Evolutionary conservation across 1,139 yeast species (phyloP).

Genomic region (Lodderomyces pseudojiufengensis): DNA sequence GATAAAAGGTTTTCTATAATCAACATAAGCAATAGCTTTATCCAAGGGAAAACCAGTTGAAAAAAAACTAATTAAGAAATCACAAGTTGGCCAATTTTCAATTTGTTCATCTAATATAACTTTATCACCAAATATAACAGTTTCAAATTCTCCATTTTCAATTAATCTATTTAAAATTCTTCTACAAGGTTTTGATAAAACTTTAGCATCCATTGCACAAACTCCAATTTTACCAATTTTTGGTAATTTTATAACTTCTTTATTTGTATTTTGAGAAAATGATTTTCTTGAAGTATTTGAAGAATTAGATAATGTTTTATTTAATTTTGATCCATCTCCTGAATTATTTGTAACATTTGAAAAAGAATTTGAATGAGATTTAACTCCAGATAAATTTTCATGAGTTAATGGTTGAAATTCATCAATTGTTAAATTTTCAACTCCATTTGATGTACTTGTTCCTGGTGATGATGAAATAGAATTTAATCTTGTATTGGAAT

Average conservation of each 20-base stretch:
- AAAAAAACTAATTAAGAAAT: conserved; percentile 86
- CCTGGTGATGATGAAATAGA: conserved; percentile 18
- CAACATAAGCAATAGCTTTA: conserved; percentile 88
- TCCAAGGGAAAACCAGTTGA: conserved; percentile 96
- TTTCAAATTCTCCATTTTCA: conserved; percentile 93
- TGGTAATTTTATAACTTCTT: conserved; percentile 54
- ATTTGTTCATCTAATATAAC: conserved; percentile 89
- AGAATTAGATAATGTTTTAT: conserved; percentile 36
- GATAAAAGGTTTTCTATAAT: conserved; percentile 82
- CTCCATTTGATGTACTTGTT: conserved; percentile 6
- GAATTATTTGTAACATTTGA: conserved; percentile 5
- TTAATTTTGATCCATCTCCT: conserved; percentile 17
- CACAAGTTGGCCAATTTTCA: conserved; percentile 99
- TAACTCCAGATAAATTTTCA: conserved; percentile 8
- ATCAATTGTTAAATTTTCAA: conserved; percentile 6
- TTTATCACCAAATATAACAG: conserved; percentile 95
- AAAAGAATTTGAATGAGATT: conserved; percentile 8
- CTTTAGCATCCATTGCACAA: conserved; percentile 98
- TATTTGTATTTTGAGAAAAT: conserved; percentile 27
- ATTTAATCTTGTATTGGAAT: conserved; percentile 24
- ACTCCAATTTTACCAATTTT: conserved; percentile 94
- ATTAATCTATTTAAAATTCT: conserved; percentile 83
- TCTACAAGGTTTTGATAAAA: conserved; percentile 91
- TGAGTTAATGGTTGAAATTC: conserved; percentile 9
- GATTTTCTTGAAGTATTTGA: conserved; percentile 39